Evolutionary conservation across 169 alveolate species (phyloP).

Genomic region (Eimeria maxima): DNA sequence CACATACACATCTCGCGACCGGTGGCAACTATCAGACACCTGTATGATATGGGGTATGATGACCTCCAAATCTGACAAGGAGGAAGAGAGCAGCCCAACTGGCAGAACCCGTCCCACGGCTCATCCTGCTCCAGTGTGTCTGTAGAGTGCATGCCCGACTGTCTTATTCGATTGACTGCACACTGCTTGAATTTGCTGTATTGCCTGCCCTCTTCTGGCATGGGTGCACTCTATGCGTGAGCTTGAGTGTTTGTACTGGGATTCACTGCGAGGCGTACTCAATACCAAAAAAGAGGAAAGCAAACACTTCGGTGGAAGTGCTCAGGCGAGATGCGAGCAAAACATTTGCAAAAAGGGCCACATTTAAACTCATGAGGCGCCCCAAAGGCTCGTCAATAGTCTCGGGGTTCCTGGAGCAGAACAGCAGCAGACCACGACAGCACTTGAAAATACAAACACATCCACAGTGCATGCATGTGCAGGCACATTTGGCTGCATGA

Average conservation of each 20-base stretch:
- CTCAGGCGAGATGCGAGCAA: constrained; percentile 74
- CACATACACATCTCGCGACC: neutral
- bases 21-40: too few species aligned
- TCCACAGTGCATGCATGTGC: neutral
- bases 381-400: constrained; percentile 64
- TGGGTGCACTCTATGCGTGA: neutral
- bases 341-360: constrained; percentile 74
- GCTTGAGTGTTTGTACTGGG: neutral
- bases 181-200: too few species aligned
- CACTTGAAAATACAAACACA: neutral
- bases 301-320: constrained; percentile 75
- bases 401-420: constrained; percentile 61
- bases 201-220: neutral
- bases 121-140: too few species aligned
- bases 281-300: constrained; percentile 64
- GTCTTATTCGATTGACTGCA: too few species aligned
- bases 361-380: constrained; percentile 74
- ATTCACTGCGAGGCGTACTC: constrained; percentile 18
- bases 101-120: too few species aligned
- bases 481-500: neutral
- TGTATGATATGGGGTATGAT: too few species aligned
- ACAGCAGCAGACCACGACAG: neutral
- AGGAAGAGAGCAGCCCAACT: too few species aligned
- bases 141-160: too few species aligned
- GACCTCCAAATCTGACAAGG: too few species aligned